Conservation (phyloP, 495 filamentous ascomycete genomes). For the Neurospora tetraspora region DNA sequence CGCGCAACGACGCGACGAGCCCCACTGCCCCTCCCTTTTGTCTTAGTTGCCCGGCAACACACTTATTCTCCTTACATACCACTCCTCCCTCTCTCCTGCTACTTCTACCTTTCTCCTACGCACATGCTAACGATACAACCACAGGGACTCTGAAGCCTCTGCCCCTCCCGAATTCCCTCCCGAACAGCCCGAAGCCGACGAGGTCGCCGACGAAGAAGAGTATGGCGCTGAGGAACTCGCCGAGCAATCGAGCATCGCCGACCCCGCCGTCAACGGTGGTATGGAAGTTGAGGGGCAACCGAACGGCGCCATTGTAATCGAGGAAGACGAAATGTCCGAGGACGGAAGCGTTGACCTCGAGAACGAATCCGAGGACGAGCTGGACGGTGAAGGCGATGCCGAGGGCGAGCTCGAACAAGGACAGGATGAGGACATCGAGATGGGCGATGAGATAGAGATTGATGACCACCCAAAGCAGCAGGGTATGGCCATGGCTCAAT, state of each 20-base stretch:
- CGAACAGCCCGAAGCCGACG: slow-evolving; percentile 92
- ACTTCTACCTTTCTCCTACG: not conserved
- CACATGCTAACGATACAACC: slow-evolving; percentile 9
- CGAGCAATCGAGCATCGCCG: slow-evolving; percentile 44
- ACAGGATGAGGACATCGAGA: slow-evolving; percentile 60
- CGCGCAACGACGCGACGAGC: not conserved
- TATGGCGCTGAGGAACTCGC: slow-evolving; percentile 84
- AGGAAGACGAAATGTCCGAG: slow-evolving; percentile 71
- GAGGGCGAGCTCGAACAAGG: slow-evolving; percentile 56
- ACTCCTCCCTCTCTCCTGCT: not conserved
- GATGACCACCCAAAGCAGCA: slow-evolving; percentile 1
- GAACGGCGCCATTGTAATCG: slow-evolving; percentile 34
- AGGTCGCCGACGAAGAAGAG: slow-evolving; percentile 70
- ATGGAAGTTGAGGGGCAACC: slow-evolving; percentile 19
- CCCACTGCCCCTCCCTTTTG: not conserved
- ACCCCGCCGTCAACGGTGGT: slow-evolving; percentile 46
- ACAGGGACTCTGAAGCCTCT: slow-evolving; percentile 90
- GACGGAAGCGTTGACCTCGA: slow-evolving; percentile 95
- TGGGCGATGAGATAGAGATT: slow-evolving; percentile 57
- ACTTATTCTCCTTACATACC: too few species aligned
- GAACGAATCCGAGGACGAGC: slow-evolving; percentile 71
- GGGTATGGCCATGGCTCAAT: slow-evolving; percentile 7
- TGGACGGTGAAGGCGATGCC: slow-evolving; percentile 77
- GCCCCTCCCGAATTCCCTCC: slow-evolving; percentile 93
- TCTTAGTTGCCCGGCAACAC: not conserved